phyloP scores from a whole-genome alignment of 2,329 filamentous ascomycete genomes.

The Fusarium camptoceras region DNA sequence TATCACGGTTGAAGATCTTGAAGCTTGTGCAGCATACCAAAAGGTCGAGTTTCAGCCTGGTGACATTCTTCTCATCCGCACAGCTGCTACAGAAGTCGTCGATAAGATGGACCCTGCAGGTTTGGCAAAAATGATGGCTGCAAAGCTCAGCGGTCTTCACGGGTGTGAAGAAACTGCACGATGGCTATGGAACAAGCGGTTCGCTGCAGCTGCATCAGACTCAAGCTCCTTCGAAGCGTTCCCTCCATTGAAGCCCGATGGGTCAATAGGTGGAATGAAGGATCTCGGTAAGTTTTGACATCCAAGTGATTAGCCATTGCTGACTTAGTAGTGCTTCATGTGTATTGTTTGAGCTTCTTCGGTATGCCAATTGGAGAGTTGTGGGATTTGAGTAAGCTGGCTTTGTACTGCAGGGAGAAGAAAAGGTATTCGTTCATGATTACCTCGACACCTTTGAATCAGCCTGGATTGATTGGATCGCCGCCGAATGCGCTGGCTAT shows the following conservation, averaged over 20 bases:
- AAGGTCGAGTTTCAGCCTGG: slow-evolving; percentile 73
- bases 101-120: slow-evolving; percentile 56
- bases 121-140: slow-evolving; percentile 49
- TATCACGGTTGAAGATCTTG: slow-evolving; percentile 67
- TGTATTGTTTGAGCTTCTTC: slow-evolving; percentile 62
- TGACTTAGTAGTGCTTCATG: slow-evolving; percentile 57
- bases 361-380: slow-evolving; percentile 68
- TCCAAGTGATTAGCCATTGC: accelerated
- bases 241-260: slow-evolving; percentile 62
- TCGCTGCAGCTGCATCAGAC: slow-evolving; percentile 74
- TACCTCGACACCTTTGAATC: slow-evolving; percentile 66
- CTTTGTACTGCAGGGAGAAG: slow-evolving; percentile 63
- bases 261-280: slow-evolving; percentile 46
- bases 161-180: slow-evolving; percentile 64
- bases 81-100: slow-evolving; percentile 71
- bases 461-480: slow-evolving; percentile 30
- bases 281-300: slow-evolving; percentile 52
- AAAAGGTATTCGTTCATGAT: slow-evolving; percentile 71
- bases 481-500: slow-evolving; percentile 44
- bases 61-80: slow-evolving; percentile 74
- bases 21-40: slow-evolving; percentile 68
- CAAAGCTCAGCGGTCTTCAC: slow-evolving; percentile 55
- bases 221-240: slow-evolving; percentile 72
- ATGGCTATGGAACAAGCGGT: slow-evolving; percentile 78
- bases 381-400: slow-evolving; percentile 66